Base-by-base conservation (phyloP, 1,139 yeast species). In the Yamadazyma triangularis region DNA sequence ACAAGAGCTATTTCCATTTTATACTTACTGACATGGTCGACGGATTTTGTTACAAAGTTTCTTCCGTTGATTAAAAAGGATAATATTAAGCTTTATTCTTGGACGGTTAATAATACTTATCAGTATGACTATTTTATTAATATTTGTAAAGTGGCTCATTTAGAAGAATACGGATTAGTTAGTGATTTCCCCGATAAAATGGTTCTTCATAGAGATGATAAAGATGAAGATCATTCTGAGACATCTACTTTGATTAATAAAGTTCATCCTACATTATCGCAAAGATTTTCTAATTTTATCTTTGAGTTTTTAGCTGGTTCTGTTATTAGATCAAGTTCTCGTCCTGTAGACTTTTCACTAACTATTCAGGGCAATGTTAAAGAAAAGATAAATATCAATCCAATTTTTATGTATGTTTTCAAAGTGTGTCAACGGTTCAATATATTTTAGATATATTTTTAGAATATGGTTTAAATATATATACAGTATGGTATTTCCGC, bases 41-140 rank as follows among this genome's bases (percentile, higher is more conserved):
- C 41, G 3, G 62, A 53, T 2, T 68, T 64, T 32, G 40, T 67
- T 13, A 48, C 56, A 15, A 51, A 51, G 25, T 66, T 68, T 36
- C 41, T 67, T 31, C 74, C 74, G 0, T 44, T 62, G 12, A 44
- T 58, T 16, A 56, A 58, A 23, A 47, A 58, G 4, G 63, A 73
- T 27, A 62, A 71, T 32, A 53, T 82, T 33, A 66, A 70, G 30
- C 60, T 86, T 11, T 86, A 77, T 56, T 60, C 84, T 13, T 89
- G 97, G 97, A 89, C 97, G 1, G 69, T 87, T 26, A 89, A 89
- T 52, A 64, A 59, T 26, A 56, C 57, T 25, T 42, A 46, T 7
- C 78, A 80, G 33, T 64, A 75, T 32, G 72, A 74, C 36, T 65
- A 65, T 45, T 53, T 67, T 32, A 39, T 37, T 13, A 46, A 42